These are phyloP conservation scores for Hypoxylon sp. DNA, from an alignment of 2,329 filamentous ascomycete genomes.

Conservation along the genomic window DNA sequence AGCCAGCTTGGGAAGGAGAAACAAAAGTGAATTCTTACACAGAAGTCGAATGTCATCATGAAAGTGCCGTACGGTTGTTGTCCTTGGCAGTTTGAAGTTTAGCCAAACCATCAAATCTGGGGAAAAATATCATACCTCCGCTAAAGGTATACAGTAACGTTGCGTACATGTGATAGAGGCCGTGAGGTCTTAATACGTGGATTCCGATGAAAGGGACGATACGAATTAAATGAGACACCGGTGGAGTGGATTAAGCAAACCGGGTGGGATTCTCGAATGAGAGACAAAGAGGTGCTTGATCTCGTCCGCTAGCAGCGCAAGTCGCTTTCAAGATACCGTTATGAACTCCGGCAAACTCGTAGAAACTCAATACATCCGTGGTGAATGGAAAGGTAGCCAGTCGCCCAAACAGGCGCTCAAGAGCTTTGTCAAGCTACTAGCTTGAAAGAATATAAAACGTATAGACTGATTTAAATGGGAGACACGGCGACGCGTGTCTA, in stretches of 20 bases:
- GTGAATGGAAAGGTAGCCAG: conserved; percentile 26
- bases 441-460: conserved; percentile 20
- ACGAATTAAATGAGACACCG: conserved; percentile 31
- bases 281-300: conserved; percentile 27
- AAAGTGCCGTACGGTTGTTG: conserved; percentile 41
- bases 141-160: conserved; percentile 40
- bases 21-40: conserved; percentile 21
- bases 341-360: conserved; percentile 29
- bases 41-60: conserved; percentile 28
- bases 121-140: conserved; percentile 42
- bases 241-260: conserved; percentile 34
- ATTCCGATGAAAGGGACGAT: conserved; percentile 26
- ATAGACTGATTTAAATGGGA: conserved; percentile 25
- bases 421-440: conserved; percentile 28
- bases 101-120: conserved; percentile 45
- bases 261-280: conserved; percentile 25
- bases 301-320: conserved; percentile 28
- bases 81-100: conserved; percentile 46
- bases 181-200: conserved; percentile 24
- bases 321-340: conserved; percentile 19
- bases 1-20: conserved; percentile 37
- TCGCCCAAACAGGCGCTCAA: conserved; percentile 19
- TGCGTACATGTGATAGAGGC: conserved; percentile 39
- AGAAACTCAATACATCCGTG: conserved; percentile 29
- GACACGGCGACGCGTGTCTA: conserved; percentile 37